A percentile compares a stretch with the other conserved stretches of the same genome.
These are phyloP conservation scores for Globisporangium carolinianum DNA, from an alignment of 352 stramenopile species.

Conservation along the genomic window DNA sequence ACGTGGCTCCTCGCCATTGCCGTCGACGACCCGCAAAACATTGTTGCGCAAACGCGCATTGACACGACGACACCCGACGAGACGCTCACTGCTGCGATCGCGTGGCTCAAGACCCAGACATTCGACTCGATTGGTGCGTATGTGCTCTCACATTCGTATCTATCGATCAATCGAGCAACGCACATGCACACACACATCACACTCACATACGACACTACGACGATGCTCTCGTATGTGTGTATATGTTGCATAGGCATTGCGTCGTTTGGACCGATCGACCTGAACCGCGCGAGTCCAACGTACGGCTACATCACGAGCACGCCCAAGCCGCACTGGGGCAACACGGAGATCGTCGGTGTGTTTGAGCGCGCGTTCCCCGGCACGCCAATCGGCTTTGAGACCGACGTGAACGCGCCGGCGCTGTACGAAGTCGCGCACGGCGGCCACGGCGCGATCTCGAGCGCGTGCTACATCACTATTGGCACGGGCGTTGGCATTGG, in stretches of 20 bases:
- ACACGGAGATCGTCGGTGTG: slow-evolving; percentile 70
- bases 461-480: slow-evolving; percentile 93
- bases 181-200: too few species aligned
- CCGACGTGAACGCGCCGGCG: slow-evolving; percentile 96
- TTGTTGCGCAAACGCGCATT: slow-evolving; percentile 76
- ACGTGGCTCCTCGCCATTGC: slow-evolving; percentile 93
- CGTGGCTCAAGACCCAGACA: slow-evolving; percentile 77
- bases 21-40: slow-evolving; percentile 82
- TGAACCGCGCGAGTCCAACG: slow-evolving; percentile 65
- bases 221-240: too few species aligned
- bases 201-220: not conserved
- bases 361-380: slow-evolving; percentile 70
- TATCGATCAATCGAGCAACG: too few species aligned
- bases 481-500: slow-evolving; percentile 95
- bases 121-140: slow-evolving; percentile 66
- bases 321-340: slow-evolving; percentile 91
- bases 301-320: slow-evolving; percentile 95
- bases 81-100: slow-evolving; percentile 71
- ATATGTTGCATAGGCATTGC: slow-evolving; percentile 65
- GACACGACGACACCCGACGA: slow-evolving; percentile 81
- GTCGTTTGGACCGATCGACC: slow-evolving; percentile 92
- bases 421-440: slow-evolving; percentile 89
- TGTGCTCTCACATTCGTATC: not conserved
- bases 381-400: slow-evolving; percentile 90
- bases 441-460: slow-evolving; percentile 69